A percentile compares a stretch with the other conserved stretches of the same genome.
Conservation (phyloP, 75 land plant species). For the Larix kaempferi region DNA sequence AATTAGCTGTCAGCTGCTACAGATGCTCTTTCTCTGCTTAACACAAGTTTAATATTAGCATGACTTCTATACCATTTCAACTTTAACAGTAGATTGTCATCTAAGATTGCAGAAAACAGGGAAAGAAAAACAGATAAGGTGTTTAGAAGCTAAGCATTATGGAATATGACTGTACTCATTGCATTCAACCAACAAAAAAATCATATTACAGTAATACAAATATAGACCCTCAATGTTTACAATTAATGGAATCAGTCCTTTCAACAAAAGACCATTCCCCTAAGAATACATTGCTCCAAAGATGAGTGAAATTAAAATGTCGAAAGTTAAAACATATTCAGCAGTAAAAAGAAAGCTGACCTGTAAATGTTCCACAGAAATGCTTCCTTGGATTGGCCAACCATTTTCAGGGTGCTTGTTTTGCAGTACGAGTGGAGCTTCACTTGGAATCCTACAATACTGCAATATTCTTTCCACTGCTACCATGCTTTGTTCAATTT, state of each 20-base stretch:
- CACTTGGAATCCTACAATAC: background rate
- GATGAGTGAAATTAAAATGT: background rate
- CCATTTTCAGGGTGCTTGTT: background rate
- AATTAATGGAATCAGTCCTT: background rate
- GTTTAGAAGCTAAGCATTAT: background rate
- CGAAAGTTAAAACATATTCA: too few relatives aligned
- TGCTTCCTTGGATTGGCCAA: background rate
- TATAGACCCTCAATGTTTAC: background rate
- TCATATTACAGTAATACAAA: background rate
- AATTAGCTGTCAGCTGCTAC: too few relatives aligned
- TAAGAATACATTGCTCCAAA: background rate
- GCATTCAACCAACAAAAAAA: background rate
- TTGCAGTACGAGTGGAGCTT: background rate
- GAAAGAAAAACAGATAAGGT: background rate
- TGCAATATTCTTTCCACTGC: background rate
- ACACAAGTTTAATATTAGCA: background rate
- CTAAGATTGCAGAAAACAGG: background rate
- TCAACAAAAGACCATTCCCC: background rate
- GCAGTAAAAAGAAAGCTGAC: slow-evolving; percentile 18
- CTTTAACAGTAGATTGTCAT: background rate
- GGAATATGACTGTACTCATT: background rate
- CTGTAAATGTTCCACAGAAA: slow-evolving; percentile 20
- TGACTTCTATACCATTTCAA: background rate
- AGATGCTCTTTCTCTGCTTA: background rate
- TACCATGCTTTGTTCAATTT: background rate